Evolutionary conservation across 495 filamentous ascomycete species (phyloP), one percentile per base, ranked within the genome.

Genomic region (Tirmania nivea): DNA sequence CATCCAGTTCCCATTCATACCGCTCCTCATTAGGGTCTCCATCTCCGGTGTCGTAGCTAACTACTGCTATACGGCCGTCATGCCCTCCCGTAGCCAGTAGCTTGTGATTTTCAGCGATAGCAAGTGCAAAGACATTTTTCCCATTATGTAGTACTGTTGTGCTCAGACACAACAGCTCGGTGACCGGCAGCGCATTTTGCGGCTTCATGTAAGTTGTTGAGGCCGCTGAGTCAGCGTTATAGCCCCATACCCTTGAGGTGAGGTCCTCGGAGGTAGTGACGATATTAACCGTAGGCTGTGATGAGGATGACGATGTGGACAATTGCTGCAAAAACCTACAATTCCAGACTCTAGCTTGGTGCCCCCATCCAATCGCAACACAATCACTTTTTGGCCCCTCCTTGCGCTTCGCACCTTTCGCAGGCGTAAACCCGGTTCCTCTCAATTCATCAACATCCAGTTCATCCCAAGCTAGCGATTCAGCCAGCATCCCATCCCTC

Each of bases 51-150:
- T 50, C 49, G 35, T 45, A 35, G 20, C 20, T 35, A 4, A 72
- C 61, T 10, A 75, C 53, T 0, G 63, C 67, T 25, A 77, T 66
- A 55, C 75, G 69, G 11, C 87, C 83, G 69, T 97, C 90, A 17
- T 82, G 78, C n/a, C 85, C 90, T 2, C 89, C 90, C 42, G 83
- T 89, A n/a, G 78, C 78, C 55, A 92, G 63, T 0, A 76, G 51
- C 2, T 64, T 53, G 10, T 59, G 63, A 8, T 65, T 55, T 34
- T 61, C 55, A 8, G 57, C 57, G 7, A 81, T 61, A 10, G 75
- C 77, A 25, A 76, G 66, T 1, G 85, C 80, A 86, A 87, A 95
- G n/a, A 95, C 78, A 61, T 94, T 84, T 65, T 95, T 96, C 34
- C 90, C 89, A 34, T 67, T 70, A 62, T 97, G 90, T 49, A 73